Base-by-base conservation (phyloP, 2,329 filamentous ascomycete genomes). In the Fusarium pseudograminearum region DNA sequence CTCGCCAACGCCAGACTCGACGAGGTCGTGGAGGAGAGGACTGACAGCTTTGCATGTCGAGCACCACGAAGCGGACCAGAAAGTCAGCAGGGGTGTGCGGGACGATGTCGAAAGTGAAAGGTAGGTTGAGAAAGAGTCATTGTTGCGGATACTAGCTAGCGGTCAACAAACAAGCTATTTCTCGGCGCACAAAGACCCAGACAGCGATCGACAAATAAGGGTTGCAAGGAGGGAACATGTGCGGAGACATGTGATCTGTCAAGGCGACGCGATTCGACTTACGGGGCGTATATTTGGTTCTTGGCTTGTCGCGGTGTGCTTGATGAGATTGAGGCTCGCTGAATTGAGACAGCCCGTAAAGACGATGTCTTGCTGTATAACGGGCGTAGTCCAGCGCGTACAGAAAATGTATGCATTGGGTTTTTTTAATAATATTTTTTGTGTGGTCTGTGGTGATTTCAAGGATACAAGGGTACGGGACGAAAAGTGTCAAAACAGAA, bases 21-120 rank as follows among this genome's bases (percentile, higher is more conserved):
- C 76, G 33, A 89, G 80, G 14, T 81, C 78, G 15, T 74, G 75
- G 8, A 89, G 53, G 14, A 88, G 76, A 6, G 87, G 87, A 7
- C 79, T 78, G 26, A 89, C 81, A 33, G 77, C 75, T 46, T 80
- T 81, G 76, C 87, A 89, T 18, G 86, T 85, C 7, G 83, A 77
- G 75, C 87, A 89, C 79, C 83, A 89, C 10, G 85, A 85, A 1
- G 87, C 82, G 0, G 86, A 88, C 87, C 87, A 90, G 41, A 89
- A 79, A 3, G 87, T 89, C 57, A 90, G 74, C n/a, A 89, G 83
- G 4, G 87, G 87, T 4, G 78, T 83, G 44, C 84, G 81, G 8
- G 86, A 80, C 8, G 86, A 85, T 4, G 84, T 83, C 4, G 85
- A 86, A 53, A 87, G 80, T n/a, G 85, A 80, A 59, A 87, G 81